phyloP scores from a whole-genome alignment of 2,329 filamentous ascomycete species.

The Plenodomus biglobosus region DNA sequence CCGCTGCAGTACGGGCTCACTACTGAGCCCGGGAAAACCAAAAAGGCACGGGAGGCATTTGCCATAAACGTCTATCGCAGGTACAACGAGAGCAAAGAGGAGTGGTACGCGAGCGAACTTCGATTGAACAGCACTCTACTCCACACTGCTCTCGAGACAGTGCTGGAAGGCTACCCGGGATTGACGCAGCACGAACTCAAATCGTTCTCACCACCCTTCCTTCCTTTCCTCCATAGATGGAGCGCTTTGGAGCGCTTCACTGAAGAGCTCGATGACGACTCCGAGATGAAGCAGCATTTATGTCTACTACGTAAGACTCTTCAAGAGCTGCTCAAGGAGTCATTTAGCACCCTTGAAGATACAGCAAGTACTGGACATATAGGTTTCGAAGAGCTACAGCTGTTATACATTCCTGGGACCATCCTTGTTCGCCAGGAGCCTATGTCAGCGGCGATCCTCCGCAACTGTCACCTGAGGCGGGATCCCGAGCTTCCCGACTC shows the following conservation, averaged over 20 bases:
- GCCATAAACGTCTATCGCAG: conserved; percentile 10
- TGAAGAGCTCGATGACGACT: conserved; percentile 1
- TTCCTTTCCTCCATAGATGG: conserved; percentile 67
- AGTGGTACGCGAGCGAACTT: conserved; percentile 9
- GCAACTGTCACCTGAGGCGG: conserved; percentile 5
- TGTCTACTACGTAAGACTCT: conserved; percentile 38
- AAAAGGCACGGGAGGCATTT: conserved; percentile 16
- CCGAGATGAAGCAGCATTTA: conserved; percentile 23
- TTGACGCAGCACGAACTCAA: conserved; percentile 62
- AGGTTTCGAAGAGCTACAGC: conserved; percentile 28
- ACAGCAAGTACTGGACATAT: conserved; percentile 38
- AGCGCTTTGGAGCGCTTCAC: conserved; percentile 25
- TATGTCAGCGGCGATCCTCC: conserved; percentile 8
- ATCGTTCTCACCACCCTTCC: conserved; percentile 61
- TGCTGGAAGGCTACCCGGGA: conserved; percentile 61
- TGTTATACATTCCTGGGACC: conserved; percentile 38
- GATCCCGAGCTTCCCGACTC: not conserved
- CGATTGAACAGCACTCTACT: conserved; percentile 61
- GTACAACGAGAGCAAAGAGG: conserved; percentile 5
- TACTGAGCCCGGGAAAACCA: conserved; percentile 8
- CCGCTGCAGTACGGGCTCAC: conserved; percentile 2
- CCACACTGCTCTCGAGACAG: conserved; percentile 55
- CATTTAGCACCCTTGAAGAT: conserved; percentile 20
- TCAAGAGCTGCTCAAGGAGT: conserved; percentile 8
- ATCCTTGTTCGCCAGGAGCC: conserved; percentile 18